These are phyloP conservation scores for Pachyrhizus erosus DNA, from an alignment of 306 rosid genomes.

Conservation along the genomic window DNA sequence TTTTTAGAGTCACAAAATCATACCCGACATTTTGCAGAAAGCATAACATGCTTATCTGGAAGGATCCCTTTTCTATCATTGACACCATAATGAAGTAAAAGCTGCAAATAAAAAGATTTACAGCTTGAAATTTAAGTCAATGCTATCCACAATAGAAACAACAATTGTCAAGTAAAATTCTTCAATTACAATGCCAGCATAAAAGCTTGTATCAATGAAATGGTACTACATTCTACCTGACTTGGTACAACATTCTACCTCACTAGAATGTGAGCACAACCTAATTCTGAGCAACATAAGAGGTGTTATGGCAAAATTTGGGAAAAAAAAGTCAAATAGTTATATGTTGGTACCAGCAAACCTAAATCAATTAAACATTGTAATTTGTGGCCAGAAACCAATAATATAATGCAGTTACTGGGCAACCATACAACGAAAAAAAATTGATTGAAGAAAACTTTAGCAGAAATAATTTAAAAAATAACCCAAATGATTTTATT, in stretches of 20 bases:
- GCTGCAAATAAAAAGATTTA: constrained; percentile 60
- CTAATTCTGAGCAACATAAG: background rate
- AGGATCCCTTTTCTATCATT: constrained; percentile 80
- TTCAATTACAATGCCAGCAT: constrained; percentile 1
- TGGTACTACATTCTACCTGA: background rate
- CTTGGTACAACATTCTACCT: background rate
- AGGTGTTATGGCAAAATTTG: background rate
- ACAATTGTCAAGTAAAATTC: background rate
- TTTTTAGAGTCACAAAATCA: constrained; percentile 34
- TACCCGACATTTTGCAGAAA: constrained; percentile 94
- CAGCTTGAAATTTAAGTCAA: constrained; percentile 40
- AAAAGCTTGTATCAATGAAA: constrained; percentile 13
- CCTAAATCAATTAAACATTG: background rate
- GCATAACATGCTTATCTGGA: constrained; percentile 75
- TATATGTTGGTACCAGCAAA: background rate
- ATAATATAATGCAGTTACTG: background rate
- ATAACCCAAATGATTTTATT: background rate
- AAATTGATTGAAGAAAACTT: background rate
- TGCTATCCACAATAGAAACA: constrained; percentile 27
- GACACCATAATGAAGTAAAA: constrained; percentile 70
- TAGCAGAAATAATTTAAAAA: background rate
- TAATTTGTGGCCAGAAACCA: constrained; percentile 7
- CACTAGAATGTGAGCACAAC: background rate
- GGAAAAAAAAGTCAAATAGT: background rate
- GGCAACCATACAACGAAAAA: background rate